These are phyloP conservation scores for Starmerella floris DNA, from an alignment of 805 yeast genomes.

Conservation along the genomic window DNA sequence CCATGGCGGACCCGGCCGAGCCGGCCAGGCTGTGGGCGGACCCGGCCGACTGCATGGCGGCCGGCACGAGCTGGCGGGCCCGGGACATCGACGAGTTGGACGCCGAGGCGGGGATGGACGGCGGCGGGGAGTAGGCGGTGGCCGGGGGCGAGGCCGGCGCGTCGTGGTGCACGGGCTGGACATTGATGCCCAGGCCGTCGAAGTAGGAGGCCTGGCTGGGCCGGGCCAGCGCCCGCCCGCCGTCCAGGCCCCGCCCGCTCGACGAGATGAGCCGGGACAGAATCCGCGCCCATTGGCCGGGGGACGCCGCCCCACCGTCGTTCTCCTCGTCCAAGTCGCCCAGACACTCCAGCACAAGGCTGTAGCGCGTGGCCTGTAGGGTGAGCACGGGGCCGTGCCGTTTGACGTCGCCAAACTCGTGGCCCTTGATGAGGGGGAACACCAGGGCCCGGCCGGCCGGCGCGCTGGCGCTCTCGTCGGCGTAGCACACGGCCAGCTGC, in stretches of 20 bases:
- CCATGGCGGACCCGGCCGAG: neutral
- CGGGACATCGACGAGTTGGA: neutral
- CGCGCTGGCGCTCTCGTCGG: neutral
- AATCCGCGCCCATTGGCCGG: slow-evolving; percentile 17
- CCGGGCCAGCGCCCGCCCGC: neutral
- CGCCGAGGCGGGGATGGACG: neutral
- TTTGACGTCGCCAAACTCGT: slow-evolving; percentile 13
- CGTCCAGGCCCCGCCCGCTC: neutral
- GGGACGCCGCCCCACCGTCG: slow-evolving; percentile 2
- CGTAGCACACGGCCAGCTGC: slow-evolving; percentile 12
- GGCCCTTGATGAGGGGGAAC: slow-evolving; percentile 15
- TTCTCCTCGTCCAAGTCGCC: neutral
- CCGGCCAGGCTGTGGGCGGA: neutral
- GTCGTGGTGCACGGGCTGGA: neutral
- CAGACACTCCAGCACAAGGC: slow-evolving; percentile 12
- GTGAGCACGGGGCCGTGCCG: slow-evolving; percentile 18
- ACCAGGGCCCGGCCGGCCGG: slow-evolving; percentile 4
- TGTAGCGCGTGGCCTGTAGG: slow-evolving; percentile 9
- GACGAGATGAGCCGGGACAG: slow-evolving; percentile 10
- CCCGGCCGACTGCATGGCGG: neutral
- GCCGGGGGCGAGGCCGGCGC: neutral
- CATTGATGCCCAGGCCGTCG: slow-evolving; percentile 14
- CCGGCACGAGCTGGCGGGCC: neutral
- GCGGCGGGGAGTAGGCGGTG: neutral
- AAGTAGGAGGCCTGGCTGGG: neutral